Conservation (phyloP, 2,329 filamentous ascomycete species). For the Fusarium sp. region DNA sequence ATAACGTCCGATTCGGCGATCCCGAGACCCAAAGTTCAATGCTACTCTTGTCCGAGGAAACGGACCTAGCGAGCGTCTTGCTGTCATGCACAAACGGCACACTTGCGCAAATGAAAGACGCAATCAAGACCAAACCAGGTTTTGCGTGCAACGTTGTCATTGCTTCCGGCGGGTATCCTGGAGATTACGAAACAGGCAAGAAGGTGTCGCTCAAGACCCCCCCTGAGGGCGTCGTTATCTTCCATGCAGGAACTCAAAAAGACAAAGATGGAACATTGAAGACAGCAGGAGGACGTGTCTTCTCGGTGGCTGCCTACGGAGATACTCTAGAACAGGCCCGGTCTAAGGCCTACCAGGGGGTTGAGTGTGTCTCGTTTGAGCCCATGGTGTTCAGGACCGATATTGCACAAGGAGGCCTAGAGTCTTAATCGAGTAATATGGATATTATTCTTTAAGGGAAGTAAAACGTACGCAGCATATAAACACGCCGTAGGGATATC, state of each 20-base stretch:
- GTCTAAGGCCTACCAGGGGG: slow-evolving; percentile 79
- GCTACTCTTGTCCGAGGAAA: slow-evolving; percentile 76
- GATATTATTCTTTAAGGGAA: not conserved
- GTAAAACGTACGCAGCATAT: not conserved
- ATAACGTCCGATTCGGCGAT: slow-evolving; percentile 90
- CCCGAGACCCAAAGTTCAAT: slow-evolving; percentile 88
- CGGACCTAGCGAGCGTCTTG: slow-evolving; percentile 87
- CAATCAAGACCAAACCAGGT: slow-evolving; percentile 70
- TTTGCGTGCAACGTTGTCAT: slow-evolving; percentile 87
- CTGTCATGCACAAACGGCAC: slow-evolving; percentile 79
- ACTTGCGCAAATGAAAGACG: slow-evolving; percentile 72
- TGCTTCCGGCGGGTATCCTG: slow-evolving; percentile 87
- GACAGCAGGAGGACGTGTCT: slow-evolving; percentile 85
- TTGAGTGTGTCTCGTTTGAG: slow-evolving; percentile 75
- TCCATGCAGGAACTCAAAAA: slow-evolving; percentile 84
- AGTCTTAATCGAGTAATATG: not conserved
- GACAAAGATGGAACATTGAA: slow-evolving; percentile 64
- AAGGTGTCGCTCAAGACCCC: slow-evolving; percentile 56
- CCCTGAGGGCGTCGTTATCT: slow-evolving; percentile 71
- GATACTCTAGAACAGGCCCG: slow-evolving; percentile 79
- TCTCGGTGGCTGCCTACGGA: slow-evolving; percentile 79
- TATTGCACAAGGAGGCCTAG: slow-evolving; percentile 68
- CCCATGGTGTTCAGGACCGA: slow-evolving; percentile 89
- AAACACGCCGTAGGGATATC: not conserved
- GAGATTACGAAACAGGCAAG: slow-evolving; percentile 78